Evolutionary conservation across 768 basidiomycete species (phyloP), one percentile per base, ranked within the genome.

Genomic region (Fomitopsis pulvina): DNA sequence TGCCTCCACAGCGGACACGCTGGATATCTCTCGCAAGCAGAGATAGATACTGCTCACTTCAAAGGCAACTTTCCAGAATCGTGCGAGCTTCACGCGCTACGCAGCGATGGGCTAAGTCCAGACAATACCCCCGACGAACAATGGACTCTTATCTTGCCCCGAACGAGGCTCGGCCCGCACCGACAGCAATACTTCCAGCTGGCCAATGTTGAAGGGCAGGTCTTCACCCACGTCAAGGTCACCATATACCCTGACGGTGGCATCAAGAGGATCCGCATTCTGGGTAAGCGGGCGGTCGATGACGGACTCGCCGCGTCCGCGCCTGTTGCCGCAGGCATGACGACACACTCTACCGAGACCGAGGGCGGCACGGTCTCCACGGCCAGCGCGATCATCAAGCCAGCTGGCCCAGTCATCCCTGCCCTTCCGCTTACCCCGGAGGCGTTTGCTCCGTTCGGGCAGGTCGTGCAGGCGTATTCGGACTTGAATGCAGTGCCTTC

Each of bases 211-310:
- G 68, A 73, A 43, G 78, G 68, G 11, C 66, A 65, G 50, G 63
- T 71, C 18, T 94, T 81, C 65, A 92, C 83, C 12, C 95, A 99
- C 65, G 78, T 97, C 51, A 81, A 83, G 57, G 69, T 96, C 52
- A 91, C 87, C 18, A 95, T 96, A 58, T 79, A 87, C 63, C 96
- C 96, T 1, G 95, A 99, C 60, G 96, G 96, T 38, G 96, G 96
- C 22, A 69, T 97, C 62, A 98, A 98, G 69, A 80, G 96, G 21
- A 73, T 99, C n/a, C 79, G 96, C 52, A 66, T 96, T 43, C 71
- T 81, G 56, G 92, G 96, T 4, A 69, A 74, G 47, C 76, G 79
- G 42, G 74, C 73, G 39, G 63, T 60, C 24, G 58, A 51, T 27
- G 43, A 52, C 24, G 48, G 42, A n/a, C 21, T 20, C n/a, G 41